These are phyloP conservation scores for Sarocladium oryzae DNA, from an alignment of 2,329 filamentous ascomycete genomes.

Conservation along the genomic window DNA sequence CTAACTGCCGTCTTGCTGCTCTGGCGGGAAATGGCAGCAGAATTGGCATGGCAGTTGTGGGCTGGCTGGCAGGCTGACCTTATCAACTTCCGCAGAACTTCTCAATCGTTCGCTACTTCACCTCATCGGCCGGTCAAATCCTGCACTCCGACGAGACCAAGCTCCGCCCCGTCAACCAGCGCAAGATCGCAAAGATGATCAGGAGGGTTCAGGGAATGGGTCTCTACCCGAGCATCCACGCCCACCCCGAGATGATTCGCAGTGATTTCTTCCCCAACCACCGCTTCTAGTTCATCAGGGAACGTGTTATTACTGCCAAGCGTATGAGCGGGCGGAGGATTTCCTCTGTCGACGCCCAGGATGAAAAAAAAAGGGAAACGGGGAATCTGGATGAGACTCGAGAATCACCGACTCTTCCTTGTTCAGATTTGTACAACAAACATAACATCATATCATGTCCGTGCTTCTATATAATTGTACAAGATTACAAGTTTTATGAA, in stretches of 20 bases:
- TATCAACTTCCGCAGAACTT: conserved; percentile 62
- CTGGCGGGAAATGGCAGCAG: no score
- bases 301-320: not conserved
- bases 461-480: conserved; percentile 20
- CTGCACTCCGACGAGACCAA: conserved; percentile 69
- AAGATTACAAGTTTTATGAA: conserved; percentile 16
- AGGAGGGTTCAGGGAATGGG: conserved; percentile 83
- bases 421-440: conserved; percentile 9
- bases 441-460: not conserved
- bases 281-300: not conserved
- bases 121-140: conserved; percentile 79
- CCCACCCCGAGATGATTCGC: conserved; percentile 74
- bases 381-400: no score
- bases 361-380: not conserved
- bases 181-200: conserved; percentile 88
- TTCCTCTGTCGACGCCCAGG: not conserved
- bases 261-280: conserved; percentile 24
- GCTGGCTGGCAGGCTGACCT: not conserved
- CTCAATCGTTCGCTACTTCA: conserved; percentile 81
- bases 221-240: conserved; percentile 84
- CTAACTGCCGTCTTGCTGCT: no score
- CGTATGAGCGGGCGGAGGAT: not conserved
- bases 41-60: no score
- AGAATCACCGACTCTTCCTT: not conserved
- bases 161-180: conserved; percentile 81